Evolutionary conservation across 116 monocot species (phyloP).

Genomic region (Zostera marina): DNA sequence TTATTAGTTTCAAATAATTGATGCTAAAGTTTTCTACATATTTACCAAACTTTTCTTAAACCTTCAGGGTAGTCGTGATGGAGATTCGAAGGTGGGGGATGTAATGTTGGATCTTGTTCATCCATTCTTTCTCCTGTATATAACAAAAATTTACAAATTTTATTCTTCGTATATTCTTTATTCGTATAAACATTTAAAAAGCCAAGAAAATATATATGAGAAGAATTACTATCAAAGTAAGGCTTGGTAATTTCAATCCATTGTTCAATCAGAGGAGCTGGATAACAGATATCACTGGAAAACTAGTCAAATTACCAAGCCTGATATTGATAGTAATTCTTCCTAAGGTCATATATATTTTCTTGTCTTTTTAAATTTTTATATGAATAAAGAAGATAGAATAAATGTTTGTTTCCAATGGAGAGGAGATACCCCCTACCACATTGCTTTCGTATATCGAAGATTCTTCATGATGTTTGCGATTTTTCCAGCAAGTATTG

Average conservation of each 20-base stretch:
- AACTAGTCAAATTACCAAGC: constrained; percentile 21
- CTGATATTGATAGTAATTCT: not conserved
- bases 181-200: no score
- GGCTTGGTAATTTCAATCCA: constrained; percentile 29
- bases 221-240: constrained; percentile 4
- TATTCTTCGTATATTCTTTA: no score
- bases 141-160: not conserved
- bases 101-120: constrained; percentile 10
- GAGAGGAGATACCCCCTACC: no score
- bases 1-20: not conserved
- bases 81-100: constrained; percentile 16
- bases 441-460: no score
- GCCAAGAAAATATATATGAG: constrained; percentile 4
- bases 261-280: constrained; percentile 39
- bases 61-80: not conserved
- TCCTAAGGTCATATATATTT: constrained; percentile 17
- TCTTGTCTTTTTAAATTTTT: not conserved
- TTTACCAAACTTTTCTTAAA: not conserved
- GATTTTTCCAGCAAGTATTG: constrained; percentile 23
- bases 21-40: not conserved
- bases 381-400: no score
- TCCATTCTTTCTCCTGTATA: constrained; percentile 11
- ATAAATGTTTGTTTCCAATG: no score
- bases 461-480: constrained; percentile 39
- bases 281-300: constrained; percentile 35